Percentiles rank a stretch among this genome's conserved stretches.
Conservation (phyloP, 2,329 filamentous ascomycete species). For the Diplodia sapinea region DNA sequence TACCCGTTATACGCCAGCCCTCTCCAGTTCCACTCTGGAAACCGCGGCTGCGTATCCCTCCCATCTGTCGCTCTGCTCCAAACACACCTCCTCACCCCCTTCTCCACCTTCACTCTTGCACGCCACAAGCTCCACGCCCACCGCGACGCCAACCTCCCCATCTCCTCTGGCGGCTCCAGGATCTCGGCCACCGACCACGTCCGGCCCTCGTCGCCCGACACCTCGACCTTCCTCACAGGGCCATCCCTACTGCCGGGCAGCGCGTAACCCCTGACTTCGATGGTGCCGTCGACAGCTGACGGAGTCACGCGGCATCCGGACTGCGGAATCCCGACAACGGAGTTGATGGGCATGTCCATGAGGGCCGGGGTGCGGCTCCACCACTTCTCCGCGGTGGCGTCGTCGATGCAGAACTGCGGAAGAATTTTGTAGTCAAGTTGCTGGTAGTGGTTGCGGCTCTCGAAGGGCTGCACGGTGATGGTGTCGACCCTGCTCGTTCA, state of each 20-base stretch:
- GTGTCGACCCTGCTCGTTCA: conserved; percentile 48
- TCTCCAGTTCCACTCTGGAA: conserved; percentile 63
- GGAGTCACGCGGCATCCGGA: conserved; percentile 51
- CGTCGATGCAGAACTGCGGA: conserved; percentile 57
- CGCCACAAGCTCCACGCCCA: conserved; percentile 66
- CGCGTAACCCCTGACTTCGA: conserved; percentile 62
- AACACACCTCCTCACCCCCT: conserved; percentile 52
- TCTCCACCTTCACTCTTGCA: conserved; percentile 51
- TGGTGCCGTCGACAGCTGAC: conserved; percentile 45
- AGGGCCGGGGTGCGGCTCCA: conserved; percentile 59
- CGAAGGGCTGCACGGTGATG: conserved; percentile 57
- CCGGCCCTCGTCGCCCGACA: conserved; percentile 55
- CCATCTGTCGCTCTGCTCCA: conserved; percentile 62
- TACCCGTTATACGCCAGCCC: conserved; percentile 67
- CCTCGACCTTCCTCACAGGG: conserved; percentile 60
- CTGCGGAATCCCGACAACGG: conserved; percentile 58
- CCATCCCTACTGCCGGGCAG: conserved; percentile 60
- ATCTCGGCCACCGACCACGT: conserved; percentile 59
- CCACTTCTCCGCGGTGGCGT: conserved; percentile 57
- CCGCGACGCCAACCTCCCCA: conserved; percentile 41
- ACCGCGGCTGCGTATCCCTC: conserved; percentile 58
- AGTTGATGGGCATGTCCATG: conserved; percentile 63
- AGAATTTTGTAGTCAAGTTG: conserved; percentile 65
- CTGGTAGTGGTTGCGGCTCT: conserved; percentile 63
- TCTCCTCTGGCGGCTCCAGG: conserved; percentile 27